Conservation (phyloP, 768 basidiomycete genomes). For the Calocybe indica region DNA sequence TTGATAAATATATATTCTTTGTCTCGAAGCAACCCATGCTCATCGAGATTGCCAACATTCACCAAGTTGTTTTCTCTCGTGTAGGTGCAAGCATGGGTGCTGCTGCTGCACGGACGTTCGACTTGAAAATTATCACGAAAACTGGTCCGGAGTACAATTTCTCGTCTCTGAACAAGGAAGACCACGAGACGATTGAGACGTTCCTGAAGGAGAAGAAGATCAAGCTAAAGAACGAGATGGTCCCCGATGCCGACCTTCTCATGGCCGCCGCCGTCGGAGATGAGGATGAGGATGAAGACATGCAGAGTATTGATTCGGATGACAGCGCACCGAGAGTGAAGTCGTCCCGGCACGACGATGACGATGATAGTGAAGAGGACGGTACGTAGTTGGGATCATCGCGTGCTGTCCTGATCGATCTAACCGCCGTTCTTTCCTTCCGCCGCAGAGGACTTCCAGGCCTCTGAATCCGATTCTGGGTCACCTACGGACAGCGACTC, state of each 20-base stretch:
- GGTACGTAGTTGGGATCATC: constrained; percentile 29
- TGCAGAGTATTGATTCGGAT: constrained; percentile 76
- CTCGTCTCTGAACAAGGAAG: constrained; percentile 93
- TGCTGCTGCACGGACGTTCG: constrained; percentile 87
- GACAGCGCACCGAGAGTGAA: constrained; percentile 53
- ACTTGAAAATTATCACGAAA: constrained; percentile 85
- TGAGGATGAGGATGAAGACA: constrained; percentile 76
- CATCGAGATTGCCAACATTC: constrained; percentile 85
- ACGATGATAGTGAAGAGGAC: constrained; percentile 75
- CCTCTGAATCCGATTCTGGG: constrained; percentile 79
- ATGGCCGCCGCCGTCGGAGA: constrained; percentile 58
- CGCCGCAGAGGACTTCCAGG: constrained; percentile 80
- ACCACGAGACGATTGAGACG: constrained; percentile 78
- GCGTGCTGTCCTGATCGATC: neutral
- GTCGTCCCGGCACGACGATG: constrained; percentile 47
- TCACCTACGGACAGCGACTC: constrained; percentile 77
- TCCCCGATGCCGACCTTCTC: constrained; percentile 78
- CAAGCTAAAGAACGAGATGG: constrained; percentile 92
- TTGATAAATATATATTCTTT: constrained; percentile 97
- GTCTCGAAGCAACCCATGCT: constrained; percentile 93
- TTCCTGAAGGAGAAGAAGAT: constrained; percentile 91
- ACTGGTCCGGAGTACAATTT: constrained; percentile 83
- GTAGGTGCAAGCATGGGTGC: constrained; percentile 82
- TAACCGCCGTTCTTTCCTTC: constrained; percentile 1
- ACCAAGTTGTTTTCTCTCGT: constrained; percentile 88